A percentile compares a stretch with the other conserved stretches of the same genome.
phyloP scores from a whole-genome alignment of 208 protist genomes.

The Trichomonas tenax region DNA sequence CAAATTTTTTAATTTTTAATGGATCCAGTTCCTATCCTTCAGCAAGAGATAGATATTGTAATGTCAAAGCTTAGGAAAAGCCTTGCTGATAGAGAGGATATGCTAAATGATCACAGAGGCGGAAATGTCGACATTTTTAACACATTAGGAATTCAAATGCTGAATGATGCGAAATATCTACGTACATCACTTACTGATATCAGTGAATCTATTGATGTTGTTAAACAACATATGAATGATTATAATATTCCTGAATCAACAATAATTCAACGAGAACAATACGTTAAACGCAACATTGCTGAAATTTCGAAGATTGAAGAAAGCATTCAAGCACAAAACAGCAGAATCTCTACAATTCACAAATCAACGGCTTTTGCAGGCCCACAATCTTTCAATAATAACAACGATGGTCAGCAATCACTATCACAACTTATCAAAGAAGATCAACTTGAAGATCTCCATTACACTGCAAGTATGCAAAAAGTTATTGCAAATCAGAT shows the following conservation, averaged over 20 bases:
- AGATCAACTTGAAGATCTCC: neutral
- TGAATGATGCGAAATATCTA: neutral
- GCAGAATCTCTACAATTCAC: neutral
- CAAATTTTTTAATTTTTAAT: neutral
- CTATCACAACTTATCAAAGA: neutral
- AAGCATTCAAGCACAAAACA: neutral
- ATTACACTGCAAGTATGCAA: neutral
- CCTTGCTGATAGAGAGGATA: neutral
- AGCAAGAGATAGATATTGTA: neutral
- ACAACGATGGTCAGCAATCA: neutral
- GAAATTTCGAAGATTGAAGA: neutral
- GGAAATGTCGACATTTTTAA: neutral
- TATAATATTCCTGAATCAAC: neutral
- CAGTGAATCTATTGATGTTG: neutral
- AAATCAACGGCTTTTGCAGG: neutral
- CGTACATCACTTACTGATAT: neutral
- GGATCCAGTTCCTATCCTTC: neutral
- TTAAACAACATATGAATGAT: neutral
- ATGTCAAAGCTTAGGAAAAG: neutral
- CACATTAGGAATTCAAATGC: neutral
- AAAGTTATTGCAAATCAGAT: neutral
- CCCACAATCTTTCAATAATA: neutral
- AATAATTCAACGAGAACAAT: neutral
- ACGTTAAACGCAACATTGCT: too few relatives aligned
- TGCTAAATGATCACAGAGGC: neutral